Percentiles rank a stretch among this genome's conserved stretches.
Conservation (phyloP, 129 eudicot genomes). For the Centrapalus pauciflorus region DNA sequence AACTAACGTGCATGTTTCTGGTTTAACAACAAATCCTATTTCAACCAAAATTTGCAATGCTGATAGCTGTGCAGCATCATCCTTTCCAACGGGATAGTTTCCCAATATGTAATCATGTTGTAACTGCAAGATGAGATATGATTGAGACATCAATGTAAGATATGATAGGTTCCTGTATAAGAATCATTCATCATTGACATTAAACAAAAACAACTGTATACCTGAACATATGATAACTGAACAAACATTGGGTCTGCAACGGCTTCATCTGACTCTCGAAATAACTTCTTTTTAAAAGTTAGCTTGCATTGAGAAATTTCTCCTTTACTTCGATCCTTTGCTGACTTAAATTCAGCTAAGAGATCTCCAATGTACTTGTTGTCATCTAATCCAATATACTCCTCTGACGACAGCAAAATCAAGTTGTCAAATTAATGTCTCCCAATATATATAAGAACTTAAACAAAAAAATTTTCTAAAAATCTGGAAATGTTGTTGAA, state of each 20-base stretch:
- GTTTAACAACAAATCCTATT: slow-evolving; percentile 67
- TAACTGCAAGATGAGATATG: slow-evolving; percentile 37
- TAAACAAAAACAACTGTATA: slow-evolving; percentile 10
- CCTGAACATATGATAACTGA: slow-evolving; percentile 93
- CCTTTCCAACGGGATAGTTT: slow-evolving; percentile 97
- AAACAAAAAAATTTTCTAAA: neutral
- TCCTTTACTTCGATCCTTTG: slow-evolving; percentile 93
- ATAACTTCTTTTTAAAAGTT: slow-evolving; percentile 84
- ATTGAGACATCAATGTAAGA: neutral
- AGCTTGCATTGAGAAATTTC: slow-evolving; percentile 88
- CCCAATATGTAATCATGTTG: slow-evolving; percentile 98
- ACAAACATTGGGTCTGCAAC: slow-evolving; percentile 94
- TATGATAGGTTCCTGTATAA: neutral
- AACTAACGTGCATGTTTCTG: slow-evolving; percentile 96
- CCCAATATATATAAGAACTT: neutral
- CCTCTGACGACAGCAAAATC: slow-evolving; percentile 51
- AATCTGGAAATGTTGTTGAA: neutral
- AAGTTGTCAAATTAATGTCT: neutral
- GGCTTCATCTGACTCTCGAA: slow-evolving; percentile 96
- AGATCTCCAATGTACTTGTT: slow-evolving; percentile 96
- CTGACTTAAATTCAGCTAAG: slow-evolving; percentile 88
- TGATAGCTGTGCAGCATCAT: slow-evolving; percentile 94
- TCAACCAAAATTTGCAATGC: slow-evolving; percentile 93
- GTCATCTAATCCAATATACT: slow-evolving; percentile 86
- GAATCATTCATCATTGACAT: neutral